A percentile compares a stretch with the other conserved stretches of the same genome.
Evolutionary conservation across 2,329 filamentous ascomycete genomes (phyloP).

Genomic region (Escovopsis weberi): DNA sequence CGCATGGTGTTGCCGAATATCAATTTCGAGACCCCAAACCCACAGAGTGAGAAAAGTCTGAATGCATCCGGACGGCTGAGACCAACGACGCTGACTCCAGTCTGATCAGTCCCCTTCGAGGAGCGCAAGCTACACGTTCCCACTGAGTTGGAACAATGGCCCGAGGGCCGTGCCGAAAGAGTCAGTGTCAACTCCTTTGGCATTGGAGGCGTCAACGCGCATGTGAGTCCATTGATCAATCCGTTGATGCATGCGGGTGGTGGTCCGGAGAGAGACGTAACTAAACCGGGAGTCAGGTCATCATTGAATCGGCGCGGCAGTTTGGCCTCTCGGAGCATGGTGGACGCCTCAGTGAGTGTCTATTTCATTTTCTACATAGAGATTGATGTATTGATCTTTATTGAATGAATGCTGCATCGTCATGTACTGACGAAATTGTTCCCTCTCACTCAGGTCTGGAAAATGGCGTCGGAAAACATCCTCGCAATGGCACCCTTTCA

Average conservation of each 20-base stretch:
- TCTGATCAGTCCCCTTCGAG: slow-evolving; percentile 9
- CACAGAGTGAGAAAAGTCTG: background rate
- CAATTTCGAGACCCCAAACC: slow-evolving; percentile 7
- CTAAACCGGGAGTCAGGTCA: background rate
- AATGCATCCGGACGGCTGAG: background rate
- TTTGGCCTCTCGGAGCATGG: background rate
- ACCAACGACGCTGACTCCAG: background rate
- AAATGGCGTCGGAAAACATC: too few species aligned
- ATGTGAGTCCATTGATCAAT: slow-evolving; percentile 8
- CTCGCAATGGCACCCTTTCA: too few species aligned
- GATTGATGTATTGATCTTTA: too few species aligned
- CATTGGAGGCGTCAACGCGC: slow-evolving; percentile 22
- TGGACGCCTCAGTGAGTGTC: background rate
- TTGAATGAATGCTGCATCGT: too few species aligned
- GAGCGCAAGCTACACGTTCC: slow-evolving; percentile 14
- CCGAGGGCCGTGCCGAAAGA: slow-evolving; percentile 7
- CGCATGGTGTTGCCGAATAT: slow-evolving; percentile 13
- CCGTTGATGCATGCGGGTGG: background rate
- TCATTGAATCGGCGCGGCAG: background rate
- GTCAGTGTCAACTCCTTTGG: slow-evolving; percentile 22
- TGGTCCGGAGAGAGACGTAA: too few species aligned
- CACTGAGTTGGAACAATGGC: slow-evolving; percentile 11
- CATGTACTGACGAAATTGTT: too few species aligned
- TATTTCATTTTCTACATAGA: too few species aligned
- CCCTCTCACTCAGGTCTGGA: too few species aligned